Evolutionary conservation across 2,329 filamentous ascomycete genomes (phyloP), one percentile per base, ranked within the genome.

Genomic region (Graphilbum fragrans): DNA sequence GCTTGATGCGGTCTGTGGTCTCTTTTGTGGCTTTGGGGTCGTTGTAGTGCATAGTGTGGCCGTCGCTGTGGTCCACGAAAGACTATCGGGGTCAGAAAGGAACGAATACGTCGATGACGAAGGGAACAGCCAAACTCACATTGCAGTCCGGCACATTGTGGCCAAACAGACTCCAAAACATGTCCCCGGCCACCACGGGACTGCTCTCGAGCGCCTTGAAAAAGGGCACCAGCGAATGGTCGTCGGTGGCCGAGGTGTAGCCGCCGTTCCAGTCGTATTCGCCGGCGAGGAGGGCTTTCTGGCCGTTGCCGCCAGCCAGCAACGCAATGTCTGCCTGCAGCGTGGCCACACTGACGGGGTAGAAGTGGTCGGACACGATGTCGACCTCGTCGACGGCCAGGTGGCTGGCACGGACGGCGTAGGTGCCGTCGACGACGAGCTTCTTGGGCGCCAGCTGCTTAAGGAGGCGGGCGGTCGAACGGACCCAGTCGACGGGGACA

Each of bases 311-410:
- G 5, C 52, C 48, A 5, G 49, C 53, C 32, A 67, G 61, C 17
- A 52, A 35, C 8, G 47, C 46, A 18, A 55, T 21, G 37, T 62
- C 65, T 1, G 47, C 43, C 38, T 56, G 49, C 27, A 70, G 52
- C 47, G 62, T 63, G 22, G 50, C 50, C n/a, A 56, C 54, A 45
- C 63, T 56, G 38, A 62, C 49, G 0, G 65, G 65, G 46, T 69
- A 70, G 51, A 60, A 69, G 47, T 70, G 67, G 49, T 70, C 57
- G 14, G 61, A 66, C 50, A 61, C 67, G 21, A 69, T 60, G 46
- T 70, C 67, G 4, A 70, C 54, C 46, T 64, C 62, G 5, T 56
- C 43, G 32, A 69, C 58, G 17, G 23, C 46, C 18, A 70, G 54
- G 49, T 69, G 64, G 8, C 58, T 61, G 39, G 46, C 48, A 52